phyloP scores from a whole-genome alignment of 2,329 filamentous ascomycete genomes.

The Biscogniauxia mediterranea region DNA sequence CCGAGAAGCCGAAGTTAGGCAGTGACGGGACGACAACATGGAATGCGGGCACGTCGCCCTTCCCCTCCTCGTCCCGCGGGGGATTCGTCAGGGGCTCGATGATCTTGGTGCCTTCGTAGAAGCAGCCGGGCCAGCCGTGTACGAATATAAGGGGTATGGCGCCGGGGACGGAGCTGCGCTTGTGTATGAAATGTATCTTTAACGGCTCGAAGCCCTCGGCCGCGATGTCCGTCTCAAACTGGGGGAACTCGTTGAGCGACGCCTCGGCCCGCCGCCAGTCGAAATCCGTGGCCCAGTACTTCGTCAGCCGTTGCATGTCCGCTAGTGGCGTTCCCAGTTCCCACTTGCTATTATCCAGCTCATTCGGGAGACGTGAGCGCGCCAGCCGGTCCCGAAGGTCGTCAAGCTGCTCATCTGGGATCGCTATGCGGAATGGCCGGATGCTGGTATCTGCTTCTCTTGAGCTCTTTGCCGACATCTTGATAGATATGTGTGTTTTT shows the following conservation, averaged over 20 bases:
- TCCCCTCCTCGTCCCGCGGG: conserved; percentile 6
- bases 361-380: conserved; percentile 54
- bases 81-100: conserved; percentile 37
- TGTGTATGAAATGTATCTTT: conserved; percentile 62
- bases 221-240: conserved; percentile 52
- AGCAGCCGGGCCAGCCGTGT: conserved; percentile 53
- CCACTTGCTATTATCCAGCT: conserved; percentile 44
- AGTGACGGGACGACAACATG: conserved; percentile 48
- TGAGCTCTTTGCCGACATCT: not conserved
- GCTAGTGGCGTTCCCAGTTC: conserved; percentile 58
- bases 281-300: conserved; percentile 55
- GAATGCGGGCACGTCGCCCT: conserved; percentile 37
- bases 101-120: conserved; percentile 58
- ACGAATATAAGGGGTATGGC: conserved; percentile 28
- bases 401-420: conserved; percentile 51
- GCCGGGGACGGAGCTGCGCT: conserved; percentile 46
- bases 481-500: not conserved
- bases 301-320: conserved; percentile 58
- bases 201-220: conserved; percentile 59
- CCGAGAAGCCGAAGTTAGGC: conserved; percentile 45
- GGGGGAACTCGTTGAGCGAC: conserved; percentile 58
- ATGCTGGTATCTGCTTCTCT: conserved; percentile 16
- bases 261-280: conserved; percentile 62
- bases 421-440: conserved; percentile 45
- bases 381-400: conserved; percentile 56